Conservation (phyloP, 257 asterid genomes). For the Asclepias syriaca region DNA sequence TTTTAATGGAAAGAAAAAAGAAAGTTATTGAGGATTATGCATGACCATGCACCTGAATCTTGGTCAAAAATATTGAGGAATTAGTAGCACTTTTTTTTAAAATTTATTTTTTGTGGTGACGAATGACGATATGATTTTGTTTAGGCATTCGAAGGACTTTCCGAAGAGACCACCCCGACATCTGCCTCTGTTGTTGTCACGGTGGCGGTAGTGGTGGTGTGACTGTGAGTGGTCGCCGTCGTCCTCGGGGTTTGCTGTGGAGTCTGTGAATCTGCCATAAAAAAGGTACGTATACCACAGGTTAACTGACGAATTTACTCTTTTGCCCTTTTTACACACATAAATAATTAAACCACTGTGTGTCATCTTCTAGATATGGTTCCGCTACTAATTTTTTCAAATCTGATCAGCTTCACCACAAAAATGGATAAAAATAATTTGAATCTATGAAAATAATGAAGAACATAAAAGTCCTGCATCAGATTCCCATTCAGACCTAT, state of each 20-base stretch:
- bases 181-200: conserved; percentile 40
- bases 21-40: conserved; percentile 19
- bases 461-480: no score
- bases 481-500: no score
- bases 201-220: conserved; percentile 35
- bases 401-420: no score
- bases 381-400: no score
- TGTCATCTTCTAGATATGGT: no score
- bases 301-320: not conserved
- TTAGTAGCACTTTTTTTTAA: conserved; percentile 18
- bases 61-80: conserved; percentile 14
- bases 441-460: no score
- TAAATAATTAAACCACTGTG: no score
- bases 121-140: not conserved
- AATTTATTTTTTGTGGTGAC: not conserved
- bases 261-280: conserved; percentile 45
- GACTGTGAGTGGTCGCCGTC: conserved; percentile 24
- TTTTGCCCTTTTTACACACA: no score
- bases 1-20: not conserved
- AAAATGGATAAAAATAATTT: no score
- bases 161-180: conserved; percentile 34
- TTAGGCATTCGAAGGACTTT: conserved; percentile 48
- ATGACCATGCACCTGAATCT: conserved; percentile 7
- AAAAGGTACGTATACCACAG: not conserved
- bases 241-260: conserved; percentile 56